Conservation (phyloP, 176 grass and related monocot genomes). For the Eragrostis nindensis region DNA sequence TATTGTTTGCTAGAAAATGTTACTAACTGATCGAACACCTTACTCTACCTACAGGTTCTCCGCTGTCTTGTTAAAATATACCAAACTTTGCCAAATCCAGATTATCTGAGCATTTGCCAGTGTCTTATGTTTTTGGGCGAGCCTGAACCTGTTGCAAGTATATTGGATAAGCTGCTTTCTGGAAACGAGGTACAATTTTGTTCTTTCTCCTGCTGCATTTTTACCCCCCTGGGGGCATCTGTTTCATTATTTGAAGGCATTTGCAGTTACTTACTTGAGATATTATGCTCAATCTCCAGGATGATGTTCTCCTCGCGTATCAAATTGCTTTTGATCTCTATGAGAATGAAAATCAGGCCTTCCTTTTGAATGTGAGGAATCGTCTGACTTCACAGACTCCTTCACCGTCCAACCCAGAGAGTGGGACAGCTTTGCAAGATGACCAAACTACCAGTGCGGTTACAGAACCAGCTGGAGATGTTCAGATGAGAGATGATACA, state of each 20-base stretch:
- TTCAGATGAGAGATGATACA: constrained; percentile 80
- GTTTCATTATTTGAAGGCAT: background rate
- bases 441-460: constrained; percentile 48
- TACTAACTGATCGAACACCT: background rate
- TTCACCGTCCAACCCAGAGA: constrained; percentile 37
- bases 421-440: constrained; percentile 42
- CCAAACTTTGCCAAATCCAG: constrained; percentile 78
- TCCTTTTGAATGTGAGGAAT: constrained; percentile 80
- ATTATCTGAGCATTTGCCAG: constrained; percentile 94
- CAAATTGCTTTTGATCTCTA: constrained; percentile 97
- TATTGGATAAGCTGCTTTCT: constrained; percentile 89
- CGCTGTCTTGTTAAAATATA: constrained; percentile 91
- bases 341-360: constrained; percentile 99
- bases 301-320: constrained; percentile 89
- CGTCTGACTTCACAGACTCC: constrained; percentile 36
- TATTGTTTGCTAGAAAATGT: background rate
- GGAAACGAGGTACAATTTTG: constrained; percentile 70
- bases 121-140: constrained; percentile 97
- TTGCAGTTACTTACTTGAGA: constrained; percentile 28
- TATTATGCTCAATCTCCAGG: constrained; percentile 61
- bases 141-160: constrained; percentile 74
- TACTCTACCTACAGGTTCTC: constrained; percentile 68
- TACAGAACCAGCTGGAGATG: constrained; percentile 69
- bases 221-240: background rate
- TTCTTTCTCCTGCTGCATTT: constrained; percentile 27